A percentile compares a stretch with the other conserved stretches of the same genome.
phyloP scores from a whole-genome alignment of 192 early-diverging fungal species.

The Coemansia sp. region DNA sequence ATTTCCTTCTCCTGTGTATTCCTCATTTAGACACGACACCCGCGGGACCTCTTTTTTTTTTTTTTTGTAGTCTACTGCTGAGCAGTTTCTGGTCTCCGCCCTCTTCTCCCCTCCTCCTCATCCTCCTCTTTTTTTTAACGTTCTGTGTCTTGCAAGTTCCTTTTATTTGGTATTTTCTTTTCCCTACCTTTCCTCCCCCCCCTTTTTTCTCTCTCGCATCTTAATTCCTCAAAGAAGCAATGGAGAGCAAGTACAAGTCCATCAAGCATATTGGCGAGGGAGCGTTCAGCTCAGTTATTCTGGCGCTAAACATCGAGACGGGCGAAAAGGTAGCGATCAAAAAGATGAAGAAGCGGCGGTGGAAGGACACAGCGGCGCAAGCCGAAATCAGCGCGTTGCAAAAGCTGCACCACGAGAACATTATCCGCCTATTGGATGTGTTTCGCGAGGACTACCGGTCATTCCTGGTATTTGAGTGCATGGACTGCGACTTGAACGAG shows the following conservation, averaged over 20 bases:
- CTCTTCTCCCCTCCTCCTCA: background rate
- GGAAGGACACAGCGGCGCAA: conserved; percentile 59
- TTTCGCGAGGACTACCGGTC: conserved; percentile 86
- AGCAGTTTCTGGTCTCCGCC: conserved; percentile 7
- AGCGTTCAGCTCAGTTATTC: conserved; percentile 59
- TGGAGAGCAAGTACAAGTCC: conserved; percentile 57
- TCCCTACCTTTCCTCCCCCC: background rate
- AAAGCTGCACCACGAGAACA: conserved; percentile 73
- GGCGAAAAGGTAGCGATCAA: conserved; percentile 59
- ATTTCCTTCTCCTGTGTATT: background rate
- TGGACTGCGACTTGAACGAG: conserved; percentile 96
- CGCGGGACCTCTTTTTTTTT: background rate
- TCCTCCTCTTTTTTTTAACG: background rate
- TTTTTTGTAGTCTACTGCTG: background rate
- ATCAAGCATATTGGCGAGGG: conserved; percentile 58
- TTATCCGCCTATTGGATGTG: conserved; percentile 84
- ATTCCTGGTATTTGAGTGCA: conserved; percentile 94
- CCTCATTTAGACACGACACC: background rate
- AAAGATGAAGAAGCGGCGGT: conserved; percentile 62
- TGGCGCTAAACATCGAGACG: conserved; percentile 47
- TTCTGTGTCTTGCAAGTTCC: background rate
- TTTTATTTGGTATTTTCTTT: background rate
- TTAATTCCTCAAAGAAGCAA: background rate
- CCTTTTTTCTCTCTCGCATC: background rate
- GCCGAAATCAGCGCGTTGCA: conserved; percentile 55